These are phyloP conservation scores for Hymenoscyphus infarciens DNA, from an alignment of 2,329 filamentous ascomycete genomes.

Conservation along the genomic window DNA sequence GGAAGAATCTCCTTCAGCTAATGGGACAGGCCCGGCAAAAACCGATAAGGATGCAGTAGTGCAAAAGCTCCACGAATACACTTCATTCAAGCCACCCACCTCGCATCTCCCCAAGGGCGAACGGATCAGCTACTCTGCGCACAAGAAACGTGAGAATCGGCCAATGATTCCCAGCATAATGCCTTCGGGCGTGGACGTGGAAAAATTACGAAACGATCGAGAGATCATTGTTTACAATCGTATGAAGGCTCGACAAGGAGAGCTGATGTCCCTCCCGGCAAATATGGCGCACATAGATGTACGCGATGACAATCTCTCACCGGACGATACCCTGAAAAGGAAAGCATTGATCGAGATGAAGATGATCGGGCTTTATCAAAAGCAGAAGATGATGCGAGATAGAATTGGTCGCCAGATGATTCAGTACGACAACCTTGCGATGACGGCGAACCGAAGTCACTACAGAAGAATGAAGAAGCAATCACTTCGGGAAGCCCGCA, in stretches of 20 bases:
- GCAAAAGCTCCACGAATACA: constrained; percentile 52
- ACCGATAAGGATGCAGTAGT: constrained; percentile 32
- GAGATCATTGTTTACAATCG: constrained; percentile 88
- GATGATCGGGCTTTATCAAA: constrained; percentile 79
- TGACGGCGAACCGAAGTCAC: constrained; percentile 88
- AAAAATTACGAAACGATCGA: constrained; percentile 79
- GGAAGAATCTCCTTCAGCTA: constrained; percentile 38
- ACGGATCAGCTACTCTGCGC: constrained; percentile 74
- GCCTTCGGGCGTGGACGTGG: constrained; percentile 82
- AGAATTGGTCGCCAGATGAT: constrained; percentile 90
- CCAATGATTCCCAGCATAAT: constrained; percentile 83
- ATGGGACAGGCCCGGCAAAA: constrained; percentile 34
- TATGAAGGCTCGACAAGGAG: constrained; percentile 77
- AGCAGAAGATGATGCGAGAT: constrained; percentile 81
- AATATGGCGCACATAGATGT: constrained; percentile 88
- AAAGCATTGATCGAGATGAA: constrained; percentile 96
- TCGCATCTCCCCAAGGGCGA: constrained; percentile 28
- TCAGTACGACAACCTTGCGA: constrained; percentile 91
- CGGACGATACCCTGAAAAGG: constrained; percentile 79
- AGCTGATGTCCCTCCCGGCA: constrained; percentile 78
- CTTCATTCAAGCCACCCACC: constrained; percentile 66
- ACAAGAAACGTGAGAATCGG: constrained; percentile 71
- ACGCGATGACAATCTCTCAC: constrained; percentile 61
- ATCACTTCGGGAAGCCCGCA: constrained; percentile 87
- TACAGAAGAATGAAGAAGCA: constrained; percentile 98